Percentiles rank a stretch among this genome's conserved stretches.
phyloP scores from a whole-genome alignment of 192 early-diverging fungal genomes.

The Dissophora globulifera region DNA sequence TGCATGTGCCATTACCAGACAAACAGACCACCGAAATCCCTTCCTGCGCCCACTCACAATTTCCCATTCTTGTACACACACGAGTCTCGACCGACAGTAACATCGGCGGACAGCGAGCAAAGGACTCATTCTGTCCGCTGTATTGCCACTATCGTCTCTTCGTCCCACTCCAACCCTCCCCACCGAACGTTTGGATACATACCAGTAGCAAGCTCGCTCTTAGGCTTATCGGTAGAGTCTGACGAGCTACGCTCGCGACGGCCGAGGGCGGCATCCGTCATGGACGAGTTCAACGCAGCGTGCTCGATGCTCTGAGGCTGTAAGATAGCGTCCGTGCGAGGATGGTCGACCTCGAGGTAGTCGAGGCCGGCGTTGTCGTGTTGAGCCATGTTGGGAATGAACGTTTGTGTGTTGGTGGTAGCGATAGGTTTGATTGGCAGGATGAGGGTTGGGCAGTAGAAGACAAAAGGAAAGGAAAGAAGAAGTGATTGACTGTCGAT shows the following conservation, averaged over 20 bases:
- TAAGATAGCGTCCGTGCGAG: conserved; percentile 9
- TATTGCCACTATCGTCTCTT: too few relatives aligned
- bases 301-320: conserved; percentile 38
- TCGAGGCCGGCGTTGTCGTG: conserved; percentile 9
- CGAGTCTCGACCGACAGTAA: too few relatives aligned
- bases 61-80: too few relatives aligned
- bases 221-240: conserved; percentile 32
- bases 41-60: background rate
- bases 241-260: conserved; percentile 46
- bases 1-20: background rate
- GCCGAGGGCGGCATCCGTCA: conserved; percentile 6
- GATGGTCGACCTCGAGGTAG: conserved; percentile 24
- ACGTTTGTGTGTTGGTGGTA: background rate
- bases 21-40: too few relatives aligned
- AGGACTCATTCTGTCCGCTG: too few relatives aligned
- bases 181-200: background rate
- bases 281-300: conserved; percentile 4
- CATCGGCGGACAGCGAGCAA: too few relatives aligned
- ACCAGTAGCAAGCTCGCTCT: conserved; percentile 13
- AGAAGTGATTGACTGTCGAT: too few relatives aligned
- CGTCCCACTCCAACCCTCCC: too few relatives aligned
- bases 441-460: background rate
- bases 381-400: conserved; percentile 32
- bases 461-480: conserved; percentile 11
- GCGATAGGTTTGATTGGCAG: background rate